Evolutionary conservation across 2,329 filamentous ascomycete genomes (phyloP).

Genomic region (Ilyonectria robusta): DNA sequence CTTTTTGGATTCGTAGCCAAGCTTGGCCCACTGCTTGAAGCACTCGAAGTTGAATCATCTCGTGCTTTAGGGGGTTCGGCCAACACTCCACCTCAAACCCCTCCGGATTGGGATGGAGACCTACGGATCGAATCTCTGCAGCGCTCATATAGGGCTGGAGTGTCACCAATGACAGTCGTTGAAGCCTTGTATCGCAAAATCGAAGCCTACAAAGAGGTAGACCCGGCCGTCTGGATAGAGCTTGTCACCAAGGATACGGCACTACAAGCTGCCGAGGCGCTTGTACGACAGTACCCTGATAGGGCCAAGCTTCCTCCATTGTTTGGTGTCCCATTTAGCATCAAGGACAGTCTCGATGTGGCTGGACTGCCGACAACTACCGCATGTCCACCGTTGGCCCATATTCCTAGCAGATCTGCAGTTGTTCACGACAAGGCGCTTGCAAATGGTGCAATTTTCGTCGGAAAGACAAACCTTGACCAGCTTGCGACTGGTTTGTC

Average conservation of each 20-base stretch:
- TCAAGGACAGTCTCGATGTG: slow-evolving; percentile 71
- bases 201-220: slow-evolving; percentile 15
- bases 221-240: slow-evolving; percentile 38
- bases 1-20: slow-evolving; percentile 53
- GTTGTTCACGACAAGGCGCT: slow-evolving; percentile 62
- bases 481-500: slow-evolving; percentile 74
- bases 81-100: slow-evolving; percentile 10
- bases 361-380: slow-evolving; percentile 65
- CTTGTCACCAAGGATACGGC: slow-evolving; percentile 56
- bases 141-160: slow-evolving; percentile 14
- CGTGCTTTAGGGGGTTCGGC: background rate
- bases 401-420: slow-evolving; percentile 58
- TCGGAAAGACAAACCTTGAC: slow-evolving; percentile 70
- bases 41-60: slow-evolving; percentile 11
- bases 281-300: slow-evolving; percentile 9
- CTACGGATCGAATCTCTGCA: slow-evolving; percentile 11
- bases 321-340: slow-evolving; percentile 69
- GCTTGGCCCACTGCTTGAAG: slow-evolving; percentile 10
- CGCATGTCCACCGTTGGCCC: slow-evolving; percentile 64
- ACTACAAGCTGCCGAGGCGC: slow-evolving; percentile 13
- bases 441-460: slow-evolving; percentile 66
- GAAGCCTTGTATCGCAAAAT: slow-evolving; percentile 11
- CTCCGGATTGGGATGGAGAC: slow-evolving; percentile 18
- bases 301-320: slow-evolving; percentile 61
- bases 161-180: slow-evolving; percentile 15